A percentile compares a stretch with the other conserved stretches of the same genome.
phyloP scores from a whole-genome alignment of 2,329 filamentous ascomycete species.

The Sporothrix dimorphospora region DNA sequence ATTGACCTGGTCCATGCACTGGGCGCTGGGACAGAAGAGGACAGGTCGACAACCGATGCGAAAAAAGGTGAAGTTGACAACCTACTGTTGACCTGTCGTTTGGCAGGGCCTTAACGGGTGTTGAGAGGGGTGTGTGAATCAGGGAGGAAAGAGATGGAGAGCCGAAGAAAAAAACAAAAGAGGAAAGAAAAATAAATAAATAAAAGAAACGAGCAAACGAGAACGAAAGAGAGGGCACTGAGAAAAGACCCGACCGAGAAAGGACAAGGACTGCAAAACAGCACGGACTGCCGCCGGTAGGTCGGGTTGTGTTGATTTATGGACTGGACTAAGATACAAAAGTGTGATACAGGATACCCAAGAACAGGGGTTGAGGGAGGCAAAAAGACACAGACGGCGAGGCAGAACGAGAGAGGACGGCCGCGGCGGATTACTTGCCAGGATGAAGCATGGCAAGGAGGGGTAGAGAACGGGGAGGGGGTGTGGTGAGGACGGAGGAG shows the following conservation, averaged over 20 bases:
- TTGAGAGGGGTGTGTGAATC: background rate
- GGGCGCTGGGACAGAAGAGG: background rate
- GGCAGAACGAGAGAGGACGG: background rate
- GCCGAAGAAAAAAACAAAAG: background rate
- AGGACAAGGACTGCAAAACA: conserved; percentile 7
- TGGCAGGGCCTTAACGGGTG: background rate
- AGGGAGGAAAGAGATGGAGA: background rate
- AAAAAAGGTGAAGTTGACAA: background rate
- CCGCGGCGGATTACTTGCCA: conserved; percentile 18
- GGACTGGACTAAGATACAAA: background rate
- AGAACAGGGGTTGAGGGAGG: conserved; percentile 7
- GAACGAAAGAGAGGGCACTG: conserved; percentile 14
- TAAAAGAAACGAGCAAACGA: background rate
- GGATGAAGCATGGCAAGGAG: conserved; percentile 10
- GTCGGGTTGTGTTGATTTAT: conserved; percentile 16
- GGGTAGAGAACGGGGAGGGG: background rate
- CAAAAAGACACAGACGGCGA: background rate
- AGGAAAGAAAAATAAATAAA: background rate
- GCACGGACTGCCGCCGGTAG: conserved; percentile 20
- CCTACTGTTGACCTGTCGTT: background rate
- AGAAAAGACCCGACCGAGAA: conserved; percentile 24
- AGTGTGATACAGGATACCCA: conserved; percentile 19
- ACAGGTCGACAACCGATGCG: conserved; percentile 7
- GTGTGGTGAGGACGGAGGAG: background rate
- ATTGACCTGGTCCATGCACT: conserved; percentile 11